Evolutionary conservation across 2,329 filamentous ascomycete species (phyloP).

Genomic region (Arthrobotrys sinensis): DNA sequence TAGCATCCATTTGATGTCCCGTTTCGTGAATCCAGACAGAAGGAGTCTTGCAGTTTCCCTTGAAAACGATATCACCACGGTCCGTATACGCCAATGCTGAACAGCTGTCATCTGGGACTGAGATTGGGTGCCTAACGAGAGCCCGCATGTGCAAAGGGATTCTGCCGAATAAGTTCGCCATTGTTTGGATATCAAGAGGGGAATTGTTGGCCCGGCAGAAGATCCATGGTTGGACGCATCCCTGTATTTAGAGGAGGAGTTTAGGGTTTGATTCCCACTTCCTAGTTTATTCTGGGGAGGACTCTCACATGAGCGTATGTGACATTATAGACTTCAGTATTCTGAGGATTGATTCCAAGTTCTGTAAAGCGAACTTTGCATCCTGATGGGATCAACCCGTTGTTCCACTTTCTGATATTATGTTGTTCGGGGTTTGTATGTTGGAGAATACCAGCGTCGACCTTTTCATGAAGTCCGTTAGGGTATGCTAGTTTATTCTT

Average conservation of each 20-base stretch:
- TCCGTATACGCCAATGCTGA: slow-evolving; percentile 38
- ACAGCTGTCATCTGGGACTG: slow-evolving; percentile 44
- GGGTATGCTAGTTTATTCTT: slow-evolving; percentile 24
- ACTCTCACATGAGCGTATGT: slow-evolving; percentile 31
- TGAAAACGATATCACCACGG: slow-evolving; percentile 38
- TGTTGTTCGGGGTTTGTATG: slow-evolving; percentile 18
- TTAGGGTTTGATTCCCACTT: slow-evolving; percentile 53
- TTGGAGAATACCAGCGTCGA: slow-evolving; percentile 32
- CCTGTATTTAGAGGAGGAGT: slow-evolving; percentile 25
- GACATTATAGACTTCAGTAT: slow-evolving; percentile 45
- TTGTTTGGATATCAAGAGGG: slow-evolving; percentile 61
- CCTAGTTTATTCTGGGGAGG: background rate
- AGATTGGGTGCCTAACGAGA: slow-evolving; percentile 64
- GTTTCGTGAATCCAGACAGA: slow-evolving; percentile 54
- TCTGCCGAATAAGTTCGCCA: slow-evolving; percentile 65
- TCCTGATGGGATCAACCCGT: slow-evolving; percentile 27
- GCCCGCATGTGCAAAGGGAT: slow-evolving; percentile 65
- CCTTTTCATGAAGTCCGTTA: slow-evolving; percentile 26
- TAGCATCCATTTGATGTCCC: slow-evolving; percentile 44
- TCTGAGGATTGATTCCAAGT: slow-evolving; percentile 6
- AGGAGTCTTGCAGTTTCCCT: slow-evolving; percentile 39
- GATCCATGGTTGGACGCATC: slow-evolving; percentile 65
- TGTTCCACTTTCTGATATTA: slow-evolving; percentile 35
- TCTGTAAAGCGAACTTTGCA: slow-evolving; percentile 35
- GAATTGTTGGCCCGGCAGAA: slow-evolving; percentile 66